phyloP scores from a whole-genome alignment of 2,329 filamentous ascomycete species.

The Trichocomaceae sp. region DNA sequence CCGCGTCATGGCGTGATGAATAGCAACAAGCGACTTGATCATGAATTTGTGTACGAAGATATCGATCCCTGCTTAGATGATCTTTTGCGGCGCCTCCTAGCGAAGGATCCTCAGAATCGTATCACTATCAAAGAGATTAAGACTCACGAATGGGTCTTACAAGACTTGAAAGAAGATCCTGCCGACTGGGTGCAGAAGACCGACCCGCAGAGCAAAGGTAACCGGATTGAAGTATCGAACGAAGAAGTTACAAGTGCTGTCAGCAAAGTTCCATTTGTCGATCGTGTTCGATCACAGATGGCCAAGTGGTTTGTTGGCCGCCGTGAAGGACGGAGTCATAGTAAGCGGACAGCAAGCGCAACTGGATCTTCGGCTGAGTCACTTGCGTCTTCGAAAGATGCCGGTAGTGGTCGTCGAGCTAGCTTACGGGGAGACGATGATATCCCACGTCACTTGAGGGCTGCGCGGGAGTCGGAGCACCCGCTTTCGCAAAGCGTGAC shows the following conservation, averaged over 20 bases:
- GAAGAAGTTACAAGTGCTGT: constrained; percentile 86
- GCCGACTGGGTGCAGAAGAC: constrained; percentile 87
- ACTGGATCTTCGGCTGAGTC: constrained; percentile 50
- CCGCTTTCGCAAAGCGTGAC: constrained; percentile 68
- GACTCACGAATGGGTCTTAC: constrained; percentile 82
- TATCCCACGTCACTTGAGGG: constrained; percentile 46
- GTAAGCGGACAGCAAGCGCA: constrained; percentile 48
- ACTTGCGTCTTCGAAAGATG: constrained; percentile 50
- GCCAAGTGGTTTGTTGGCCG: constrained; percentile 53
- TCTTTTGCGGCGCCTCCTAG: constrained; percentile 69
- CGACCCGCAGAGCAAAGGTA: constrained; percentile 73
- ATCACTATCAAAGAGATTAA: constrained; percentile 91
- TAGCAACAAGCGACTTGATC: constrained; percentile 66
- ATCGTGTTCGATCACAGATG: constrained; percentile 73
- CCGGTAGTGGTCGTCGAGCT: constrained; percentile 43
- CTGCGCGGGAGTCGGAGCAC: constrained; percentile 55
- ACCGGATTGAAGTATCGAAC: constrained; percentile 86
- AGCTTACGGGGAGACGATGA: constrained; percentile 56
- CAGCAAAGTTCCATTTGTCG: constrained; percentile 78
- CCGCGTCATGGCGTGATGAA: constrained; percentile 42
- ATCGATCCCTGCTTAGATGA: constrained; percentile 75
- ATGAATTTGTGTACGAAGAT: constrained; percentile 76
- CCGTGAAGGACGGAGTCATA: constrained; percentile 30
- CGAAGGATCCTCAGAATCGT: constrained; percentile 80
- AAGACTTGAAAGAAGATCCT: constrained; percentile 63